Base-by-base conservation (phyloP, 2,329 filamentous ascomycete species). In the Hortaea werneckii region DNA sequence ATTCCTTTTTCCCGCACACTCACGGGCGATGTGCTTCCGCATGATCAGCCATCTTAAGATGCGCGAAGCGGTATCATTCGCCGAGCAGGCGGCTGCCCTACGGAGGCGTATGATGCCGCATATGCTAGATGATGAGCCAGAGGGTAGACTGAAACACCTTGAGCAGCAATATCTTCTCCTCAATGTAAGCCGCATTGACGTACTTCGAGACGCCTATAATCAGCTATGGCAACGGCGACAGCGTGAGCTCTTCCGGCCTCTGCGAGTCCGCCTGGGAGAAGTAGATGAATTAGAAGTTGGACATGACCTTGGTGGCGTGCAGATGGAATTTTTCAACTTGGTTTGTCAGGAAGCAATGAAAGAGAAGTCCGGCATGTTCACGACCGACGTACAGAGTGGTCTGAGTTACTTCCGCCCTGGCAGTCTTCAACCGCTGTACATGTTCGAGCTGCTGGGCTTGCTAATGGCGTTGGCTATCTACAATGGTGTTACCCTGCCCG, bases 261-360 rank as follows among this genome's bases (percentile, higher is more conserved):
- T 98, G 30, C 95, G 95, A 58, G 83, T 98, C 6, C 82, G 87
- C 42, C 78, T 96, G 47, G 88, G 88, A 3, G 83, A 63, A 10
- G 49, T 87, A 60, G 82, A 87, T 30, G 74, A 75, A 44, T 87
- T 87, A 29, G 92, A 96, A 64, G 82, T 94, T 62, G 92, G 92
- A 0, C 79, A 94, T 30, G 92, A 98, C 63, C 87, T 90, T 41
- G 92, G 92, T 38, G 92, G 92, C 51, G 89, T 98, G 1, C 90
- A 95, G 57, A 89, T 95, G 62, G 92, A 98, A 53, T 96, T 95
- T 62, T 96, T 98, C 68, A 80, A 87, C 11, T 68, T 95, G 28
- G 80, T 86, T 12, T 81, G 95, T 55, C 79, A 79, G 1, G 83
- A 94, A 58, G 85, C 85, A 3, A 75, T 96, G 40, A 75, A 87